Conservation (phyloP, 1,284 basidiomycete genomes). For the Microbotryum silenes-acaulis region DNA sequence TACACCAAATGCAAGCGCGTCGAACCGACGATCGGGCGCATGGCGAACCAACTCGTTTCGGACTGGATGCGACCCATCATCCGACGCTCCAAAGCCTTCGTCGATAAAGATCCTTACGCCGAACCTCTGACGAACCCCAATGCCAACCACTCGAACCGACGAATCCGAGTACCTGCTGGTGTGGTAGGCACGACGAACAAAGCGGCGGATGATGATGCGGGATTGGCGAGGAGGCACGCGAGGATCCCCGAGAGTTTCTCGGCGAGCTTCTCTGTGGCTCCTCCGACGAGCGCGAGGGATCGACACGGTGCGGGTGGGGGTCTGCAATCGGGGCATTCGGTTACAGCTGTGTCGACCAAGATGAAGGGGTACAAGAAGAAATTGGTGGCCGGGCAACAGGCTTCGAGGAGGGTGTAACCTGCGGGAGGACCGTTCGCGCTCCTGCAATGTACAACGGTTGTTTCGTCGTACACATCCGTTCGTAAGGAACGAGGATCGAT, state of each 20-base stretch:
- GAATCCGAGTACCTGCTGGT: not conserved
- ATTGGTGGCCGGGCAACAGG: slow-evolving; percentile 17
- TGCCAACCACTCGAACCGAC: no score
- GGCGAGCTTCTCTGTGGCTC: slow-evolving; percentile 22
- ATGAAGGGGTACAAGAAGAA: slow-evolving; percentile 30
- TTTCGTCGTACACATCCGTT: no score
- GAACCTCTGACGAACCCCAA: slow-evolving; percentile 48
- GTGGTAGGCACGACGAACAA: not conserved
- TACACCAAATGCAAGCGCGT: slow-evolving; percentile 92
- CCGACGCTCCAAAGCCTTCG: slow-evolving; percentile 76
- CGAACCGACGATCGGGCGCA: slow-evolving; percentile 66
- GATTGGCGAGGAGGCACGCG: slow-evolving; percentile 17
- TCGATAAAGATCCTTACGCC: slow-evolving; percentile 49
- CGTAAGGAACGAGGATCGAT: no score
- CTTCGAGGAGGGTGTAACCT: slow-evolving; percentile 10
- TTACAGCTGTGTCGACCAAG: slow-evolving; percentile 15
- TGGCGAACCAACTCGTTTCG: slow-evolving; percentile 77
- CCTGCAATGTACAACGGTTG: no score
- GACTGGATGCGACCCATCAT: slow-evolving; percentile 87
- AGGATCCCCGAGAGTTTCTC: slow-evolving; percentile 26
- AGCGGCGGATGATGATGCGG: not conserved
- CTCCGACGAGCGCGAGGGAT: slow-evolving; percentile 3
- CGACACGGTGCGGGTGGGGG: not conserved
- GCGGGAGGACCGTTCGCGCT: no score
- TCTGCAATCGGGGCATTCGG: slow-evolving; percentile 7